These are phyloP conservation scores for Spatholobus suberectus DNA, from an alignment of 306 rosid species.

Conservation along the genomic window DNA sequence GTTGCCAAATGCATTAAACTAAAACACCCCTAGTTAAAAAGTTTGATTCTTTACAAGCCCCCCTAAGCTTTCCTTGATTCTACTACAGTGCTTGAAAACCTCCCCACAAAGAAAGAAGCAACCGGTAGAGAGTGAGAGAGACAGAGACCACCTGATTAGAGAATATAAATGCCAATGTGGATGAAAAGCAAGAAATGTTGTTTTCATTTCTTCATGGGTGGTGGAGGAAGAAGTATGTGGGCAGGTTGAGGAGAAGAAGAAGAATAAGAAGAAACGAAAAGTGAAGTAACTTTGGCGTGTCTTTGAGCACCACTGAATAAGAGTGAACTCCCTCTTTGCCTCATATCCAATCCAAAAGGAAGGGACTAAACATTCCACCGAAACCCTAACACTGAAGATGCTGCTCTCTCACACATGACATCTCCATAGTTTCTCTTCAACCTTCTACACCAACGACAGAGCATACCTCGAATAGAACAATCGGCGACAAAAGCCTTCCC, in stretches of 20 bases:
- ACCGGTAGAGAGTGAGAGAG: conserved; percentile 21
- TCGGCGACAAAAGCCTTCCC: no score
- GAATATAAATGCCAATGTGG: conserved; percentile 53
- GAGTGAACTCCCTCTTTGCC: conserved; percentile 37
- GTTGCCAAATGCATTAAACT: conserved; percentile 37
- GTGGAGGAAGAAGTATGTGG: conserved; percentile 32
- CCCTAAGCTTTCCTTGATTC: conserved; percentile 41
- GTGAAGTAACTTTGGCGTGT: conserved; percentile 54
- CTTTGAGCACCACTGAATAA: conserved; percentile 49
- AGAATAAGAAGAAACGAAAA: conserved; percentile 45
- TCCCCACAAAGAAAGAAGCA: conserved; percentile 34
- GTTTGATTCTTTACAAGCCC: conserved; percentile 53
- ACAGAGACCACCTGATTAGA: conserved; percentile 54
- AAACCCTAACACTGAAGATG: no score
- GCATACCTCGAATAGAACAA: no score
- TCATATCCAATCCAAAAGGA: conserved; percentile 83
- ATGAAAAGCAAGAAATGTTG: conserved; percentile 53
- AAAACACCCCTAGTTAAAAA: conserved; percentile 34
- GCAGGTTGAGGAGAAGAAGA: not conserved
- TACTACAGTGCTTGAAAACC: conserved; percentile 7
- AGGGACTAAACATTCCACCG: conserved; percentile 38
- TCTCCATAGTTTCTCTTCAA: no score
- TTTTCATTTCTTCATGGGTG: conserved; percentile 49
- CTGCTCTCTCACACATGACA: no score
- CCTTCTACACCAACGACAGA: no score